Evolutionary conservation across 2,329 filamentous ascomycete genomes (phyloP).

Genomic region (Lojkania enalia): DNA sequence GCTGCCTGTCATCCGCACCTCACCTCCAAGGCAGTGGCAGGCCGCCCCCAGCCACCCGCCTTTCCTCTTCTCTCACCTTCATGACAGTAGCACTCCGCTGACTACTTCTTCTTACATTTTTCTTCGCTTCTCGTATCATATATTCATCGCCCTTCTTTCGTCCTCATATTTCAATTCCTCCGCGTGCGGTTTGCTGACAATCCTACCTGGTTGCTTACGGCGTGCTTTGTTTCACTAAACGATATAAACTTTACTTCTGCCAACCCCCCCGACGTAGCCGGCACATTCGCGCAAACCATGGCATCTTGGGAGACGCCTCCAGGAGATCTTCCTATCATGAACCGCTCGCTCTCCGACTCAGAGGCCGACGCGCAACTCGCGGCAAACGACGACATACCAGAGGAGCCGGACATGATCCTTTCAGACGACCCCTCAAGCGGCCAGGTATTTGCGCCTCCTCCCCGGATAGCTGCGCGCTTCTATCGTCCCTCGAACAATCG

Average conservation of each 20-base stretch:
- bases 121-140: slow-evolving; percentile 20
- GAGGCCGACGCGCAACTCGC: slow-evolving; percentile 36
- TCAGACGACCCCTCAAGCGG: slow-evolving; percentile 45
- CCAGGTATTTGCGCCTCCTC: slow-evolving; percentile 65
- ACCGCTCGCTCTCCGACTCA: slow-evolving; percentile 38
- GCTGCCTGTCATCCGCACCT: background rate
- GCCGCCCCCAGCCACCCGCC: slow-evolving; percentile 6
- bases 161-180: slow-evolving; percentile 10
- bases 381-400: slow-evolving; percentile 46
- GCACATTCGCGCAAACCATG: slow-evolving; percentile 7
- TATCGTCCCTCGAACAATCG: slow-evolving; percentile 67
- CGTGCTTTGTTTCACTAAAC: slow-evolving; percentile 18
- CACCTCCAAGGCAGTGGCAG: background rate
- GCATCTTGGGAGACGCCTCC: background rate
- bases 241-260: slow-evolving; percentile 10
- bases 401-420: slow-evolving; percentile 46
- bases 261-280: slow-evolving; percentile 1
- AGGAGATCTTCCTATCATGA: slow-evolving; percentile 14
- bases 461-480: slow-evolving; percentile 78
- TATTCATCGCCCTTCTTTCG: slow-evolving; percentile 15
- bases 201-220: slow-evolving; percentile 2
- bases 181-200: slow-evolving; percentile 13
- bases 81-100: background rate
- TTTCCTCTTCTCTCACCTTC: slow-evolving; percentile 1
- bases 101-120: slow-evolving; percentile 2